Conservation (phyloP, 2,329 filamentous ascomycete species). For the Arthroderma sp. region DNA sequence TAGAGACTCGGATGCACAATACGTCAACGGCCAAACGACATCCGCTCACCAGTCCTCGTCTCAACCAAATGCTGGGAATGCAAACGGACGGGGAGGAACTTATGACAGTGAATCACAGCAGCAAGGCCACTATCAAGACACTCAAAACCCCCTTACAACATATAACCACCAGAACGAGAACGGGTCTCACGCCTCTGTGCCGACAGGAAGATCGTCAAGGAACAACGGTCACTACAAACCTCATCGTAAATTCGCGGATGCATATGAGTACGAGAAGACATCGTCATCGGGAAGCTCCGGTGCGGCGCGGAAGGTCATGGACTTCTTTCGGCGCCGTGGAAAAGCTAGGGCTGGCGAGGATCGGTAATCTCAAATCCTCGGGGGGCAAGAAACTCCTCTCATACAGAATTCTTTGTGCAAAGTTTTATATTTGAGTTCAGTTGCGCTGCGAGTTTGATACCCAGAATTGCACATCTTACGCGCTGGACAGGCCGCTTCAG, state of each 20-base stretch:
- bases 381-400: neutral
- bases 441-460: neutral
- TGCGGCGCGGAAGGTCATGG: constrained; percentile 87
- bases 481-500: neutral
- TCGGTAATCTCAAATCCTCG: constrained; percentile 15
- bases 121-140: neutral
- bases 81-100: neutral
- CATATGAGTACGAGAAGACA: constrained; percentile 59
- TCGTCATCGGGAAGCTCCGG: constrained; percentile 64
- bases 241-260: constrained; percentile 74
- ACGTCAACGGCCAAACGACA: constrained; percentile 9
- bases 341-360: constrained; percentile 50
- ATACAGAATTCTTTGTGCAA: neutral
- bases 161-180: constrained; percentile 30
- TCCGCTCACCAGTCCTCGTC: neutral
- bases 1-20: constrained; percentile 19
- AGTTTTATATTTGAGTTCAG: neutral
- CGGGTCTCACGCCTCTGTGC: constrained; percentile 29
- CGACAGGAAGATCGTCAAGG: constrained; percentile 24
- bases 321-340: constrained; percentile 84
- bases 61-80: neutral
- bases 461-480: neutral
- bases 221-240: constrained; percentile 63
- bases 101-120: neutral
- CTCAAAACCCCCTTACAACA: constrained; percentile 16